A percentile compares a stretch with the other conserved stretches of the same genome.
These are phyloP conservation scores for Lachancea nothofagi DNA, from an alignment of 805 yeast species.

Conservation along the genomic window DNA sequence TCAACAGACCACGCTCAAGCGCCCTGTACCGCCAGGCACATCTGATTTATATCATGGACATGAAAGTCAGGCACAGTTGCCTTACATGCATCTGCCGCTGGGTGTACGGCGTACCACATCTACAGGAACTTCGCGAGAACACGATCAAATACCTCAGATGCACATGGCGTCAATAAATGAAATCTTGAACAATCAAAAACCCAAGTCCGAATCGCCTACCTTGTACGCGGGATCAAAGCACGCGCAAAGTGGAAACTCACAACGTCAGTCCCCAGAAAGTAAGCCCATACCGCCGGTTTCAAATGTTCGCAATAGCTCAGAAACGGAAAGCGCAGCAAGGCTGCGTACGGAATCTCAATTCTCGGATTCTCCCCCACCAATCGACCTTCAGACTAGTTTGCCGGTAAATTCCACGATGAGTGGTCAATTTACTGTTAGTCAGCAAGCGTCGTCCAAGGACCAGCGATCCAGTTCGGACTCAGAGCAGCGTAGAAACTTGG, in stretches of 20 bases:
- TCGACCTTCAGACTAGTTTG: conserved; percentile 7
- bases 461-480: too few relatives aligned
- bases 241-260: not conserved
- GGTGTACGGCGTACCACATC: not conserved
- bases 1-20: not conserved
- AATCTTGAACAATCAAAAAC: conserved; percentile 11
- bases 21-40: not conserved
- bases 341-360: conserved; percentile 22
- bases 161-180: conserved; percentile 22
- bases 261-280: conserved; percentile 2
- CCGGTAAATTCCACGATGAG: not conserved
- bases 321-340: not conserved
- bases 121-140: not conserved
- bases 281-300: conserved; percentile 1
- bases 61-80: too few relatives aligned
- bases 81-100: too few relatives aligned
- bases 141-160: conserved; percentile 9
- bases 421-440: not conserved
- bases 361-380: conserved; percentile 44
- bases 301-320: conserved; percentile 1
- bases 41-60: not conserved
- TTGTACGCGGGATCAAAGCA: conserved; percentile 1
- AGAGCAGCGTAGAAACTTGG: not conserved
- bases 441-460: conserved; percentile 9
- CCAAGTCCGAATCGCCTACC: conserved; percentile 3